Conservation (phyloP, 2,329 filamentous ascomycete genomes). For the Xylariaceae sp. region DNA sequence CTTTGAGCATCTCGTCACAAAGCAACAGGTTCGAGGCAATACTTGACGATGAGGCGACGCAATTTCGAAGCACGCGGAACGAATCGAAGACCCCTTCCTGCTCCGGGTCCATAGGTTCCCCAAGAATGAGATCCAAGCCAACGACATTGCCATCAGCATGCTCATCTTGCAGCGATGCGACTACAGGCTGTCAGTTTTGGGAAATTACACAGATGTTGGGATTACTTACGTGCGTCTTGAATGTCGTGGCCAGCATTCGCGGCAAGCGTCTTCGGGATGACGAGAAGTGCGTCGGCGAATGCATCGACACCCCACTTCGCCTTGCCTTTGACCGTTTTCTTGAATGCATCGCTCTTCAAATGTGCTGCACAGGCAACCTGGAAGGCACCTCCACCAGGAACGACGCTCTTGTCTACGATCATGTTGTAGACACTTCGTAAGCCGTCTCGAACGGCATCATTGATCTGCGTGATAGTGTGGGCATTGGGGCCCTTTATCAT, state of each 20-base stretch:
- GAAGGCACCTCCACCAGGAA: conserved; percentile 92
- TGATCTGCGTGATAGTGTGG: conserved; percentile 95
- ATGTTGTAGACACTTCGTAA: conserved; percentile 98
- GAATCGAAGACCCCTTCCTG: conserved; percentile 93
- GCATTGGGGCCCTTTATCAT: conserved; percentile 97
- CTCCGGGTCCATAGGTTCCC: conserved; percentile 91
- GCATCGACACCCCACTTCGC: conserved; percentile 93
- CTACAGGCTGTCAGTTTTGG: conserved; percentile 35
- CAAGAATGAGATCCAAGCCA: conserved; percentile 80
- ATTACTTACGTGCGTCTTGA: conserved; percentile 79
- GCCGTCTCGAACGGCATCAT: conserved; percentile 91
- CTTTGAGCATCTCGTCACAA: conserved; percentile 96
- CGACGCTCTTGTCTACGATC: conserved; percentile 95
- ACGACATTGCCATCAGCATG: conserved; percentile 77
- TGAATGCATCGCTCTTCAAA: conserved; percentile 80
- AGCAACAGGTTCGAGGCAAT: conserved; percentile 94
- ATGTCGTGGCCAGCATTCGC: conserved; percentile 96
- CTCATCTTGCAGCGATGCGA: conserved; percentile 85
- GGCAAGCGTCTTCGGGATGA: conserved; percentile 96
- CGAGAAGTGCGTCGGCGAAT: conserved; percentile 88
- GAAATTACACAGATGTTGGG: too few relatives aligned
- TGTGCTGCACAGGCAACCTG: conserved; percentile 89
- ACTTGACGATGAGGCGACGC: conserved; percentile 86
- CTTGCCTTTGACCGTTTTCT: conserved; percentile 93
- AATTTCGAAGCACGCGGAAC: conserved; percentile 91